These are phyloP conservation scores for Somion occarium DNA, from an alignment of 1,284 basidiomycete genomes.

Conservation along the genomic window DNA sequence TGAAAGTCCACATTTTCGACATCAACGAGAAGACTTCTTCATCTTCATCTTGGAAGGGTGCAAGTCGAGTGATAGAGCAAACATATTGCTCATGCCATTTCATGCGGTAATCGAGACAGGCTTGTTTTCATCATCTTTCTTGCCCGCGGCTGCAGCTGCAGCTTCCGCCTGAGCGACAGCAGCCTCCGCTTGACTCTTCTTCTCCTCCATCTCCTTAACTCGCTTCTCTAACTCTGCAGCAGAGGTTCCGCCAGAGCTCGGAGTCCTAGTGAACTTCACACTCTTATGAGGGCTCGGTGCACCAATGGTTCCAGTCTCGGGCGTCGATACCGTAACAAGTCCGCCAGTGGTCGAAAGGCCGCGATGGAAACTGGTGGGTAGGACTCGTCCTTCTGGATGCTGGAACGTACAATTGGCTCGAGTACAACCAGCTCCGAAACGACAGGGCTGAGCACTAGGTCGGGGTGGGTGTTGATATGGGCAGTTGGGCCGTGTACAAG, in stretches of 20 bases:
- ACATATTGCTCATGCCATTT: slow-evolving; percentile 4
- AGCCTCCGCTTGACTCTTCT: slow-evolving; percentile 54
- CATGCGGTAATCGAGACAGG: slow-evolving; percentile 51
- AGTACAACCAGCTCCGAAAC: slow-evolving; percentile 72
- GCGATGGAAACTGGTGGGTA: slow-evolving; percentile 73
- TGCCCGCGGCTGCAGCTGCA: slow-evolving; percentile 46
- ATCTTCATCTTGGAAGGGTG: not conserved
- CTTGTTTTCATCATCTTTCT: slow-evolving; percentile 51
- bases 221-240: slow-evolving; percentile 52
- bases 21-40: no score
- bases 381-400: slow-evolving; percentile 56
- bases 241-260: slow-evolving; percentile 26
- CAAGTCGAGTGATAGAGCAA: not conserved
- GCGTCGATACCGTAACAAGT: slow-evolving; percentile 51
- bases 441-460: slow-evolving; percentile 43
- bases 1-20: not conserved
- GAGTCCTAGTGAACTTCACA: slow-evolving; percentile 56
- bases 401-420: slow-evolving; percentile 72
- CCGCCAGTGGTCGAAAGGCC: slow-evolving; percentile 59
- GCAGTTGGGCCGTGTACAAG: slow-evolving; percentile 7
- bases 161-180: slow-evolving; percentile 54
- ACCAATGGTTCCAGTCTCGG: slow-evolving; percentile 62
- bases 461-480: slow-evolving; percentile 14
- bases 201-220: slow-evolving; percentile 54
- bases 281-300: slow-evolving; percentile 58